Evolutionary conservation across 352 stramenopile species (phyloP), one percentile per base, ranked within the genome.

Genomic region (Phytophthora lateralis): DNA sequence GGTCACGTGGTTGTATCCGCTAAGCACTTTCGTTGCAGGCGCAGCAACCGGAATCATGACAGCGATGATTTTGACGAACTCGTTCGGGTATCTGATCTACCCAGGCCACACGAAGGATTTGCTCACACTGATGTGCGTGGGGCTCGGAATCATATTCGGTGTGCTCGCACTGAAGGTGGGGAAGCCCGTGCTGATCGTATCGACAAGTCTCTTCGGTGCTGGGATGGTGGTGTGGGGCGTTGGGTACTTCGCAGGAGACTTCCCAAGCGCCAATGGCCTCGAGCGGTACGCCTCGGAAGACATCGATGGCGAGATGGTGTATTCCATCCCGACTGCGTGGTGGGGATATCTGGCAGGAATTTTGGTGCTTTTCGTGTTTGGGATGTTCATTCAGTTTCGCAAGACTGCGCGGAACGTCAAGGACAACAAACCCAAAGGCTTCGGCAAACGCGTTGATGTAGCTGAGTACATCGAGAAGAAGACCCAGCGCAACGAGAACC

Each of bases 191-290:
- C 15, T 85, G 18, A 69, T 88, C 41, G 41, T 80, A 18, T 57
- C 69, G 6, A 82, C 76, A 15, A 78, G 70, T 50, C 41, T 80
- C 12, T 64, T 82, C n/a, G 78, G 78, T 17, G 69, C 78, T 1
- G 60, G 59, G 0, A 35, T 80, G 14, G 35, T 76, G 4, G 68
- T 69, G 1, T 83, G 73, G 75, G 71, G 78, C 1, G 46, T 85
- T 42, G 75, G 78, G 4, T 85, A 83, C 56, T 88, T 85, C 39
- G 73, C 56, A 8, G 75, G 73, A 21, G 67, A 81, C 44, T 83
- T 74, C 34, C 74, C 75, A 21, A 69, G 55, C 42, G 39, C 63
- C 44, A 69, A 64, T 24, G 60, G 81, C 48, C 61, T 87, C 21
- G 60, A 75, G 44, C 18, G 43, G 34, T 80, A 82, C 32, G 53